Evolutionary conservation across 2,329 filamentous ascomycete genomes (phyloP).

Genomic region (Exophiala sp.): DNA sequence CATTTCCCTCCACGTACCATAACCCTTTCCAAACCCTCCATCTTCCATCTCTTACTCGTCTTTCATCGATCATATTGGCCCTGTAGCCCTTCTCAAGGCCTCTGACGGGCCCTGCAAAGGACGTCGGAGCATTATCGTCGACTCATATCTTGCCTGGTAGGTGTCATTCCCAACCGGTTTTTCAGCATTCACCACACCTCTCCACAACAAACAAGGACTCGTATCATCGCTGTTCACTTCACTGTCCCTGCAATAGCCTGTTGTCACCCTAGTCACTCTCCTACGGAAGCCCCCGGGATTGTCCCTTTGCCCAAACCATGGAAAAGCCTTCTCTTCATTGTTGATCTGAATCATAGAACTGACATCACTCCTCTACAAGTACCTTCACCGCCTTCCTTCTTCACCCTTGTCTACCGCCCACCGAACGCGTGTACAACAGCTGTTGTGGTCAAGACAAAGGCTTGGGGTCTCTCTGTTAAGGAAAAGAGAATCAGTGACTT

Average conservation of each 20-base stretch:
- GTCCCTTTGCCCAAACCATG: background rate
- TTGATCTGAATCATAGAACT: background rate
- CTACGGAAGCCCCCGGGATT: too few relatives aligned
- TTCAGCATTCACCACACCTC: background rate
- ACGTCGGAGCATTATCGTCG: background rate
- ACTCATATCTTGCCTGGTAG: background rate
- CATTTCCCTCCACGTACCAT: background rate
- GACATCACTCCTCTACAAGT: background rate
- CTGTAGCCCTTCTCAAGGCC: background rate
- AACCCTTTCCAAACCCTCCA: background rate
- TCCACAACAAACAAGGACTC: background rate
- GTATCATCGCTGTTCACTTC: background rate
- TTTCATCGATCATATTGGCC: background rate
- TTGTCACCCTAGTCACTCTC: background rate
- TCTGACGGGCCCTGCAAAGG: background rate
- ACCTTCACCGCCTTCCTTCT: background rate
- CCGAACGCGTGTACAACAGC: background rate
- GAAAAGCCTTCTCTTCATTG: background rate
- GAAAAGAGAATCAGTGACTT: constrained; percentile 2
- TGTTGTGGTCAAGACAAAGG: background rate
- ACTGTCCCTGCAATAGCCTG: background rate
- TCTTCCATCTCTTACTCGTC: constrained; percentile 1
- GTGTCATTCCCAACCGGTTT: background rate
- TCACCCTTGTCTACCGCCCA: constrained; percentile 4
- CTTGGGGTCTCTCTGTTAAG: background rate